Evolutionary conservation across 148 eudicot genomes (phyloP), one percentile per base, ranked within the genome.

Genomic region (Cornus suecica): DNA sequence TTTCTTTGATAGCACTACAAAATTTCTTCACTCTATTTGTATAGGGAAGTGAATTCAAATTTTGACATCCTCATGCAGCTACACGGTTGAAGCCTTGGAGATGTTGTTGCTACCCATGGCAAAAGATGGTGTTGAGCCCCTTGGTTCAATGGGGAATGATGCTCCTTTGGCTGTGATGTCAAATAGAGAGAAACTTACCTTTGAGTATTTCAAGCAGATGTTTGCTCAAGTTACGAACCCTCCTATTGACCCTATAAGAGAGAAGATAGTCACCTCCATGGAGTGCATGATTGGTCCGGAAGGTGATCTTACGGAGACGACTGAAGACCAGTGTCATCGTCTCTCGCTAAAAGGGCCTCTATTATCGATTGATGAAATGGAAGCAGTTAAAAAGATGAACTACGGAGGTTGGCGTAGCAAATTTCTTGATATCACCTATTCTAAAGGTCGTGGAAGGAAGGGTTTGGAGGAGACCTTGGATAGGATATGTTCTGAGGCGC

Each of bases 91-190:
- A 78, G 86, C 99, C 69, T 76, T 93, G 86, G 99, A 96, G 80
- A 96, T 96, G 98, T 81, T 96, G 80, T 75, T 96, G 80, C 87
- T 96, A 32, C 99, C 99, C 58, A 96, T 96, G 99, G 99, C 97
- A 31, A 96, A 93, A 83, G 98, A 96, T 84, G 97, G 94, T 27
- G 78, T 90, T 56, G 99, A 96, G 83, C 90, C 99, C 48, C 99
- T 96, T 74, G 99, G 99, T 81, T 96, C 99, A 25, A 96, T 96
- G 99, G 99, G 99, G 70, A 96, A 96, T 68, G 99, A 96, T 87
- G 86, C 99, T 69, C 99, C 99, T 25, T 86, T 96, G 86, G 99
- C 99, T 9, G 99, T 96, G 82, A 91, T 96, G 98, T 96, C 99
- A n/a, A 82, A 84, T 79, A 90, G 97, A 67, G 99, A 96, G 88